Base-by-base conservation (phyloP, 2,329 filamentous ascomycete species). In the Talaromyces sp. region DNA sequence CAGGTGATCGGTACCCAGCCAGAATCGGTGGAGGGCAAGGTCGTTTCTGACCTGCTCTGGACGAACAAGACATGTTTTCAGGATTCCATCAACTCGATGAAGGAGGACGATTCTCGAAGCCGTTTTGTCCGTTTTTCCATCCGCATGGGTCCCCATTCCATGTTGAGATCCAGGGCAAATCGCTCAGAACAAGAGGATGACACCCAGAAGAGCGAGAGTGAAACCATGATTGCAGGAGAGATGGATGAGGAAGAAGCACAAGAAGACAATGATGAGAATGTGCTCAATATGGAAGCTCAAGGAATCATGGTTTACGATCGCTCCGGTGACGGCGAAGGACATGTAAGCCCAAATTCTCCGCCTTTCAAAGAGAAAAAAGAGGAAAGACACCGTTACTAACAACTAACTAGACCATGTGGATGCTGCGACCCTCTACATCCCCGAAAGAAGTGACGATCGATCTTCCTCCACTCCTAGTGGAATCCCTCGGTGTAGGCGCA, bases 301-400 rank as follows among this genome's bases (percentile, higher is more conserved):
- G 95, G 95, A 27, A 99, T 99, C 72, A 96, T 98, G 89, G 92
- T 98, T 6, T 98, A 96, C 73, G 93, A 98, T 74, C 87, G 90
- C 64, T 85, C 89, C 12, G 91, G 92, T 42, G 92, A 92, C 57
- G 89, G 88, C 61, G 91, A 95, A 73, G 95, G 91, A 71, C 94
- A 98, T 82, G 92, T 96, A 85, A 82, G 90, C 84, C 9, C 44
- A 18, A 10, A 27, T 30, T 14, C 52, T n/a, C 12, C 27, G 12
- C 5, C 23, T 18, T 18, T 40, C 58, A 53, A 56, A 14, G 28
- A 5, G 56, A 50, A 53, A 51, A 51, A 3, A 28, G 3, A 23
- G 4, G 6, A 53, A 31, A 53, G 14, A 16, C 16, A 31, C n/a
- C 4, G 2, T 40, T 6, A 36, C 47, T 64, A 68, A 67, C 72